phyloP scores from a whole-genome alignment of 768 basidiomycete genomes.

The Rossbeevera mucosa region DNA sequence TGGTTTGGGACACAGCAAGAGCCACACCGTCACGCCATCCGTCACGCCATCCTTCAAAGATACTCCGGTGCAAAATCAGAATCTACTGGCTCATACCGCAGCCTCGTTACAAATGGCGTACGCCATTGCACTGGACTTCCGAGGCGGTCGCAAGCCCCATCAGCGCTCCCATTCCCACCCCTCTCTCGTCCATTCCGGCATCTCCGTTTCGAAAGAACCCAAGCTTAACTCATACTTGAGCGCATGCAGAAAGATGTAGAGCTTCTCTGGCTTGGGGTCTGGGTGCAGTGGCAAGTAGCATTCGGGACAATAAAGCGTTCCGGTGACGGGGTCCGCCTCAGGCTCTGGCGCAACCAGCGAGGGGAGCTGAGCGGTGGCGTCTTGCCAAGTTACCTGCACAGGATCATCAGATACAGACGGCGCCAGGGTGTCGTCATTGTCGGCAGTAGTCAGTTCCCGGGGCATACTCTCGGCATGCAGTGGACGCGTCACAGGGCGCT shows the following conservation, averaged over 20 bases:
- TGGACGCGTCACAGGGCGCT: neutral
- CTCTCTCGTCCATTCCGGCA: constrained; percentile 85
- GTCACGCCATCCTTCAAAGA: neutral
- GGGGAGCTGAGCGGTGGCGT: constrained; percentile 41
- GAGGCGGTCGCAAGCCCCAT: neutral
- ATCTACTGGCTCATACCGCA: neutral
- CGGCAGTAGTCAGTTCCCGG: neutral
- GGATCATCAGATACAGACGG: neutral
- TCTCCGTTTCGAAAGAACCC: constrained; percentile 78
- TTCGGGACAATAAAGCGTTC: constrained; percentile 72
- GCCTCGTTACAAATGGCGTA: neutral
- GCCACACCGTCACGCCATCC: neutral
- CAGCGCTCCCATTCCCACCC: constrained; percentile 60
- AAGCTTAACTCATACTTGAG: constrained; percentile 76
- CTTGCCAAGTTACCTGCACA: constrained; percentile 40
- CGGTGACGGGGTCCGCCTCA: constrained; percentile 36
- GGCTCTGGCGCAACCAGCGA: constrained; percentile 20
- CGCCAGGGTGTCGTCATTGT: neutral
- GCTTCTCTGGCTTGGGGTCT: constrained; percentile 85
- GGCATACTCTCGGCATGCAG: neutral
- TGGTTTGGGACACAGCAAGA: too few species aligned
- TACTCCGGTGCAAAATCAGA: neutral
- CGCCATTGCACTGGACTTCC: neutral
- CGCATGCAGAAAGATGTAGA: constrained; percentile 96
- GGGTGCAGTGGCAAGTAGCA: constrained; percentile 92